These are phyloP conservation scores for Suillus ampliporus DNA, from an alignment of 768 basidiomycete species.

Conservation along the genomic window DNA sequence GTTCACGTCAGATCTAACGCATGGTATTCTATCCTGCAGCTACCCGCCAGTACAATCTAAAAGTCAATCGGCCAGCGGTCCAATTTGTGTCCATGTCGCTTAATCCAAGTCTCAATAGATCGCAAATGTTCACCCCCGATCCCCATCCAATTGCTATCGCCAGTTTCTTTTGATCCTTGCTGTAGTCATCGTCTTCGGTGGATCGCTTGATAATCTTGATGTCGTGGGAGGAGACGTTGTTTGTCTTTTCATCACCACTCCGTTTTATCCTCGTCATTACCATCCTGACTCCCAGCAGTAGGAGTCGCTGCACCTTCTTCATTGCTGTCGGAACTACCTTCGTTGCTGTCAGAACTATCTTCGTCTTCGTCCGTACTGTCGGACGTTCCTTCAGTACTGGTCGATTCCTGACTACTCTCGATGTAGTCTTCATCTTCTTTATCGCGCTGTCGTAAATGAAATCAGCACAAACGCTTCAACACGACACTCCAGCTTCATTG, in stretches of 20 bases:
- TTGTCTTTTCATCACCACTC: not conserved
- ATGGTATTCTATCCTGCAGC: not conserved
- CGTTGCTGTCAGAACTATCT: not conserved
- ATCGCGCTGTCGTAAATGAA: slow-evolving; percentile 10
- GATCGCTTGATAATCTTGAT: not conserved
- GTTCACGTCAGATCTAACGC: not conserved
- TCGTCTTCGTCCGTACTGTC: not conserved
- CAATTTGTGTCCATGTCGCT: not conserved
- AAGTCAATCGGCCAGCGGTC: too few species aligned
- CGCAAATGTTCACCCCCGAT: too few species aligned
- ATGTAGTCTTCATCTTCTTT: slow-evolving; percentile 17
- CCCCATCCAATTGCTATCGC: not conserved
- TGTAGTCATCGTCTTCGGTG: not conserved
- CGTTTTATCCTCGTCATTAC: not conserved
- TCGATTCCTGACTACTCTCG: not conserved
- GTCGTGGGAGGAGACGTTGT: not conserved
- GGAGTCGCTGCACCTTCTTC: not conserved
- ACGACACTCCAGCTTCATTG: not conserved
- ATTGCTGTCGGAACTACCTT: too few species aligned
- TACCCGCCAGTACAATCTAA: not conserved
- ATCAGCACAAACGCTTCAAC: not conserved
- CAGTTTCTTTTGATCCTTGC: not conserved
- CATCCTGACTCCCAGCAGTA: not conserved
- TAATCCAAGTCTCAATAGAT: not conserved
- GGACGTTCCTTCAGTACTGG: not conserved